These are phyloP conservation scores for Lactifluus rugatus DNA, from an alignment of 768 basidiomycete genomes.

Conservation along the genomic window DNA sequence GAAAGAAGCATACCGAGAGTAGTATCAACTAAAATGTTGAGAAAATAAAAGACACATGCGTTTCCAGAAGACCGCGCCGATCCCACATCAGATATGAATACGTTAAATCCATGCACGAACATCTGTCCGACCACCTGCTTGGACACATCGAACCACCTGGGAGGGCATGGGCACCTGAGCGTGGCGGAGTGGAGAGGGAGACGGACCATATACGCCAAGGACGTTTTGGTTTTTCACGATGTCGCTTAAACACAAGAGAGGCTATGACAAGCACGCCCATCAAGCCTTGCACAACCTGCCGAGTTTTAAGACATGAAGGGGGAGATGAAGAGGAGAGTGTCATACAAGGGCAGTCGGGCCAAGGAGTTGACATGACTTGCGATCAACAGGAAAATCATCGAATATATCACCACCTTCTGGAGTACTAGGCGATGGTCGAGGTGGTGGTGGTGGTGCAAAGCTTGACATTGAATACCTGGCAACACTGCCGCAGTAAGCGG, in stretches of 20 bases:
- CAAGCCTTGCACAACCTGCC: slow-evolving; percentile 67
- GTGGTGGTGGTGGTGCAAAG: neutral
- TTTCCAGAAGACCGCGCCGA: slow-evolving; percentile 64
- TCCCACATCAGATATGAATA: slow-evolving; percentile 68
- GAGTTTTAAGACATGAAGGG: slow-evolving; percentile 2
- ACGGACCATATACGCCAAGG: slow-evolving; percentile 89
- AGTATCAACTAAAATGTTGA: slow-evolving; percentile 88
- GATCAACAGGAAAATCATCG: slow-evolving; percentile 34
- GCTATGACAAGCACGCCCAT: slow-evolving; percentile 89
- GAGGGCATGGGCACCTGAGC: neutral
- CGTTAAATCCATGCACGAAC: slow-evolving; percentile 71
- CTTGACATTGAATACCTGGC: neutral
- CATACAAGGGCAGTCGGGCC: slow-evolving; percentile 40
- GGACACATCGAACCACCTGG: slow-evolving; percentile 87
- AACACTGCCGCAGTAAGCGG: neutral
- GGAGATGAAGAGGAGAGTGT: neutral
- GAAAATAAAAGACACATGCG: slow-evolving; percentile 87
- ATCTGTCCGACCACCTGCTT: slow-evolving; percentile 85
- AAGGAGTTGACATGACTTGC: slow-evolving; percentile 35
- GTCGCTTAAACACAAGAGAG: slow-evolving; percentile 80
- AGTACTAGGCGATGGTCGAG: neutral
- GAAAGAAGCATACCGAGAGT: slow-evolving; percentile 57
- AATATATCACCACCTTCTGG: slow-evolving; percentile 16
- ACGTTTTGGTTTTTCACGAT: slow-evolving; percentile 74
- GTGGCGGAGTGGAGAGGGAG: neutral